Conservation (phyloP, 768 basidiomycete genomes). For the Amanita molliuscula region DNA sequence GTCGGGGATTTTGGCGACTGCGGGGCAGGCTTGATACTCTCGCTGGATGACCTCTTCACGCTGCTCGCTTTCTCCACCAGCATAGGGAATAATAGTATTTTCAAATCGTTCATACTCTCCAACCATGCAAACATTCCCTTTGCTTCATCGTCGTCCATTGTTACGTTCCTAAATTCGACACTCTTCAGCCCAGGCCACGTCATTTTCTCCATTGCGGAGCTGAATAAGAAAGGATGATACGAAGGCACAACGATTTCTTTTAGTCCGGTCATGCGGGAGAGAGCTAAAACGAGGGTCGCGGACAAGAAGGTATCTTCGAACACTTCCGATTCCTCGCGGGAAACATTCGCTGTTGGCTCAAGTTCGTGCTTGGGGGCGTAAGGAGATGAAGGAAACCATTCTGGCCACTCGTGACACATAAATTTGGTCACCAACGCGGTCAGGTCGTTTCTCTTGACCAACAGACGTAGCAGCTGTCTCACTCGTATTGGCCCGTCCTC, state of each 20-base stretch:
- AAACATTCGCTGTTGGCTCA: not conserved
- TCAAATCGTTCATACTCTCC: conserved; percentile 31
- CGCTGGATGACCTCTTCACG: not conserved
- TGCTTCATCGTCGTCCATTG: conserved; percentile 21
- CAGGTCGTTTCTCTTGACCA: conserved; percentile 17
- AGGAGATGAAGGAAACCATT: conserved; percentile 20
- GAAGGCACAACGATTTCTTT: conserved; percentile 29
- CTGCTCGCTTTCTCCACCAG: conserved; percentile 18
- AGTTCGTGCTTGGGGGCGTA: conserved; percentile 4
- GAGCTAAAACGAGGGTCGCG: conserved; percentile 31
- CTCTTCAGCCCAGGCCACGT: conserved; percentile 15
- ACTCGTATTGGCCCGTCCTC: not conserved
- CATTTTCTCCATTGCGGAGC: conserved; percentile 7
- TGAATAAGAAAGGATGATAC: conserved; percentile 30
- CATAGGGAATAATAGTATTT: conserved; percentile 27
- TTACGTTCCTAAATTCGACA: conserved; percentile 25
- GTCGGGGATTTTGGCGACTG: not conserved
- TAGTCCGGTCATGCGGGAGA: conserved; percentile 37
- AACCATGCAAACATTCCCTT: conserved; percentile 29
- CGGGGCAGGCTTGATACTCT: not conserved
- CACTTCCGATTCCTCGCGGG: not conserved
- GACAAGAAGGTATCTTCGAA: conserved; percentile 19
- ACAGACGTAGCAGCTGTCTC: not conserved
- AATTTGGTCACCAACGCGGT: conserved; percentile 29
- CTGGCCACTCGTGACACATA: conserved; percentile 32